Base-by-base conservation (phyloP, 1,139 yeast genomes). In the Eremothecium gossypii region DNA sequence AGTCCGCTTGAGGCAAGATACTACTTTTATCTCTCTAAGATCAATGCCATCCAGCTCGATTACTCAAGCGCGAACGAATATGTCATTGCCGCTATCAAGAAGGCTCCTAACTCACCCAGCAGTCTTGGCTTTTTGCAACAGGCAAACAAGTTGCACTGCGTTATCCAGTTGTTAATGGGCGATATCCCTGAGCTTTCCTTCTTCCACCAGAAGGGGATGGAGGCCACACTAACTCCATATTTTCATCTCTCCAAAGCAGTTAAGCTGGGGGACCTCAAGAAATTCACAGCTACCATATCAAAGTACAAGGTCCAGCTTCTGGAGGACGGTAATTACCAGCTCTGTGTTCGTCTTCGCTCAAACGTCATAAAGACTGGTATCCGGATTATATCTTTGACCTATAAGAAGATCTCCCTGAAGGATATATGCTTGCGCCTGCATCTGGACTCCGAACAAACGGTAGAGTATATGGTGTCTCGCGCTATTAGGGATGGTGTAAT, bases 331-430 rank as follows among this genome's bases (percentile, higher is more conserved):
- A 85, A 81, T 54, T 85, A 79, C 61, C 84, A 87, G 28, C 73
- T 93, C 54, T 93, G 93, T 40, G 73, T 86, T 40, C 77, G 98
- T 60, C 74, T 93, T 56, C 83, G 97, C 63, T 96, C 94, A 60
- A 93, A 91, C 62, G 99, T 93, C 49, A 91, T 93, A 65, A 93
- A 91, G 67, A 89, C 99, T 1, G 99, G 98, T 57, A 87, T 93
- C 49, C 77, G 98, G 65, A 84, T 86, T 56, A 86, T 93, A 58
- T 85, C 96, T 11, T 71, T 93, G 56, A 79, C 96, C 3, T 93
- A 93, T 68, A 84, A 94, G 44, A 83, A 79, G 61, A 91, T 93
- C 47, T 84, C 96, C 2, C 73, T 93, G 57, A 84, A 83, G 65
- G 98, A 93, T 60, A 76, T 77, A 41, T 93, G 98, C 65, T 76